Evolutionary conservation across 106 monocot species (phyloP), one percentile per base, ranked within the genome.

Genomic region (Allium sativum): DNA sequence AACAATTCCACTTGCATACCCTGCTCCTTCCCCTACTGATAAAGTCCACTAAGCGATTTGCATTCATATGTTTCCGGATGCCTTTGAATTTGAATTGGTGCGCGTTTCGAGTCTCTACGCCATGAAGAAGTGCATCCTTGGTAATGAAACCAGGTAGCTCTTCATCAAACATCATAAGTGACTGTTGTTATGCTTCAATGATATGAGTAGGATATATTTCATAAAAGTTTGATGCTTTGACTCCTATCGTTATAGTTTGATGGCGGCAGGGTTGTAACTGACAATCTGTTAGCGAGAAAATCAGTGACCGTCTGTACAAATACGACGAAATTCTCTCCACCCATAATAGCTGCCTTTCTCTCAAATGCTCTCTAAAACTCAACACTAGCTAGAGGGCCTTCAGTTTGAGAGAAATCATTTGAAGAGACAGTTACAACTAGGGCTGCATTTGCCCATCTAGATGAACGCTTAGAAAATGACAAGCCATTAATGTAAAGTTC

Each of bases 231-330:
- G 96, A 76, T 46, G 96, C 76, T 41, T 70, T 72, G 44, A 87
- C 80, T n/a, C 96, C 96, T 70, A 96, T 54, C n/a, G 8, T 92
- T 76, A 73, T 98, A 98, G 71, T 92, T 98, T 78, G 98, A 98
- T 58, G 76, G 66, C 43, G 92, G 92, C 8, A 88, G 62, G 58
- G 80, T 70, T 62, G 80, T 82, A 18, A 66, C 98, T n/a, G n/a
- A n/a, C n/a, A n/a, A n/a, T n/a, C n/a, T n/a, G n/a, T n/a, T n/a
- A n/a, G n/a, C n/a, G n/a, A n/a, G n/a, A n/a, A n/a, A n/a, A n/a
- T n/a, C n/a, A n/a, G n/a, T n/a, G n/a, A n/a, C n/a, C n/a, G n/a
- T n/a, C n/a, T n/a, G n/a, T n/a, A n/a, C n/a, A n/a, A n/a, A n/a
- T n/a, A n/a, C n/a, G n/a, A n/a, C n/a, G n/a, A n/a, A n/a, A n/a